A percentile compares a stretch with the other conserved stretches of the same genome.
These are phyloP conservation scores for Magnolia kwangsiensis DNA, from an alignment of 164 flowering plant genomes.

Conservation along the genomic window DNA sequence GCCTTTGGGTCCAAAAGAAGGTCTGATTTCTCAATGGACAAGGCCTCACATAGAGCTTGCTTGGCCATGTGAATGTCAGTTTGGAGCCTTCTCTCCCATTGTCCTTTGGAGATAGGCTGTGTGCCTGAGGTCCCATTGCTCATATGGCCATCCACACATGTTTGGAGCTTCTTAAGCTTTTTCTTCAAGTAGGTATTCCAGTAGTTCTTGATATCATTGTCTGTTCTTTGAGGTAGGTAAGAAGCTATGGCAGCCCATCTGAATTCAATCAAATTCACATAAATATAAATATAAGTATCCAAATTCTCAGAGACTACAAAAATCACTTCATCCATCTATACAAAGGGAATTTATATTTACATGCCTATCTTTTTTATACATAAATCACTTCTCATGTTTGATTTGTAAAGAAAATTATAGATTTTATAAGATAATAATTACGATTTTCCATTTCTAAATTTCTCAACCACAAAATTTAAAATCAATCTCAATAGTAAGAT, in stretches of 20 bases:
- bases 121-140: conserved; percentile 32
- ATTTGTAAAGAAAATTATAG: no score
- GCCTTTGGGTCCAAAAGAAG: conserved; percentile 10
- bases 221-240: conserved; percentile 83
- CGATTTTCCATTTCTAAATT: no score
- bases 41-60: conserved; percentile 75
- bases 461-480: no score
- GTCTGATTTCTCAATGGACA: conserved; percentile 54
- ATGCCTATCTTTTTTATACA: no score
- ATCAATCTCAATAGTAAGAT: no score
- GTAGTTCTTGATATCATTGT: conserved; percentile 80
- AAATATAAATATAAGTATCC: background rate
- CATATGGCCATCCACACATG: conserved; percentile 26
- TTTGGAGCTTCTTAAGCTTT: conserved; percentile 55
- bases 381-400: background rate
- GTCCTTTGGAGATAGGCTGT: conserved; percentile 49
- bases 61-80: conserved; percentile 79
- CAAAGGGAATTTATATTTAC: no score
- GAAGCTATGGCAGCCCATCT: conserved; percentile 99
- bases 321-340: background rate
- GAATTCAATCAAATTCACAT: conserved; percentile 16
- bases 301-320: background rate
- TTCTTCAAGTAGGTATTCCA: conserved; percentile 90
- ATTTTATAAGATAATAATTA: no score
- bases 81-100: conserved; percentile 96